phyloP scores from a whole-genome alignment of 139 green algal species.

The Closterium sp. region DNA sequence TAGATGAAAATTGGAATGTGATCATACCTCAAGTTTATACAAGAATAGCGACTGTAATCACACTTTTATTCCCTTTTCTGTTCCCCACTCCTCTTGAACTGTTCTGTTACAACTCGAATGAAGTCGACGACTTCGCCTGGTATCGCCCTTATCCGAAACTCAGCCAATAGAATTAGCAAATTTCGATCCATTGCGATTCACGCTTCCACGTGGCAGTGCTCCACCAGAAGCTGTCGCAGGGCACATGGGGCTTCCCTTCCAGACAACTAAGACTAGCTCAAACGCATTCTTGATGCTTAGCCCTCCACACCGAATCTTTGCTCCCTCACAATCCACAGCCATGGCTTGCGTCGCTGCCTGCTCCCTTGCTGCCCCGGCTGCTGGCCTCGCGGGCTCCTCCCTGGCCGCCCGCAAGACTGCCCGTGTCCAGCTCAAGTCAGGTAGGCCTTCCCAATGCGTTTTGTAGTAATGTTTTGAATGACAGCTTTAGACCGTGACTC shows the following conservation, averaged over 20 bases:
- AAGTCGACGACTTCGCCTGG: not conserved
- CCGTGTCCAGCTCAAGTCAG: conserved; percentile 10
- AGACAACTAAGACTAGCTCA: not conserved
- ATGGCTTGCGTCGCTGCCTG: conserved; percentile 25
- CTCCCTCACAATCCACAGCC: not conserved
- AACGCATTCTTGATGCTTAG: not conserved
- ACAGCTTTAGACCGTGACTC: not conserved
- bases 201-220: not conserved
- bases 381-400: conserved; percentile 6
- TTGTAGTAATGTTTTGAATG: not conserved
- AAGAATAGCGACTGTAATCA: no score
- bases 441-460: not conserved
- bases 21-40: no score
- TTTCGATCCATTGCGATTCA: not conserved
- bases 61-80: no score
- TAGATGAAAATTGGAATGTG: no score
- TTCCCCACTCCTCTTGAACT: no score
- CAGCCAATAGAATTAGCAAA: not conserved
- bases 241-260: not conserved
- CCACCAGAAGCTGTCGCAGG: not conserved
- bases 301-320: not conserved
- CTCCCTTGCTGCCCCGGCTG: conserved; percentile 1
- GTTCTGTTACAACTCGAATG: not conserved
- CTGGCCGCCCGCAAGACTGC: not conserved
- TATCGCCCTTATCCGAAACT: not conserved